These are phyloP conservation scores for Fomitopsis pulvina DNA, from an alignment of 768 basidiomycete genomes.

Conservation along the genomic window DNA sequence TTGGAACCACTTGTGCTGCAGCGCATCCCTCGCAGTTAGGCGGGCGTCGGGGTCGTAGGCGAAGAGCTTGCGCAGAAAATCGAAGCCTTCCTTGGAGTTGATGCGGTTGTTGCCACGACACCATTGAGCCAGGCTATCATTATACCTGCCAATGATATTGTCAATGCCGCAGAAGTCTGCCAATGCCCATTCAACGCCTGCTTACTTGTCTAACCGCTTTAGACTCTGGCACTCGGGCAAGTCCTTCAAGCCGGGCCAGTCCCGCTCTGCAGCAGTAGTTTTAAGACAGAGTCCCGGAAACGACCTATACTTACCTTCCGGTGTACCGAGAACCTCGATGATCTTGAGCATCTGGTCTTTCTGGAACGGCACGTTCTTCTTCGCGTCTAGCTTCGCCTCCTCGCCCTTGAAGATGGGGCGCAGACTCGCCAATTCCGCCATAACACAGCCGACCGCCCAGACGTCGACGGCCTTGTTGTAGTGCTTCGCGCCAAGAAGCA, in stretches of 20 bases:
- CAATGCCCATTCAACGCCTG: slow-evolving; percentile 11
- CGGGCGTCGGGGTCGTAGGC: slow-evolving; percentile 86
- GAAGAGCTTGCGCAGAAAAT: slow-evolving; percentile 83
- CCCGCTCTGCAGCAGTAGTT: slow-evolving; percentile 44
- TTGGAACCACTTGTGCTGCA: slow-evolving; percentile 86
- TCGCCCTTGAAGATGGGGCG: slow-evolving; percentile 99
- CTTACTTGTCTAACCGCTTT: slow-evolving; percentile 70
- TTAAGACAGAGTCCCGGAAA: background rate
- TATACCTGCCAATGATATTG: slow-evolving; percentile 34
- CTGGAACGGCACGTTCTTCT: slow-evolving; percentile 98
- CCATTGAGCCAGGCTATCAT: slow-evolving; percentile 67
- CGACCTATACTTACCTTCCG: slow-evolving; percentile 51
- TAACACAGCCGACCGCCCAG: slow-evolving; percentile 98
- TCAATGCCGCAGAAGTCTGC: background rate
- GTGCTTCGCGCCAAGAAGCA: slow-evolving; percentile 93
- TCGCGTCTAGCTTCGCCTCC: slow-evolving; percentile 94
- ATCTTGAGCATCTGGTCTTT: slow-evolving; percentile 92
- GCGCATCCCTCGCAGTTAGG: slow-evolving; percentile 74
- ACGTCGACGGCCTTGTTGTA: slow-evolving; percentile 96
- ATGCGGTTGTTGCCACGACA: slow-evolving; percentile 58
- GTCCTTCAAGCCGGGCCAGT: slow-evolving; percentile 80
- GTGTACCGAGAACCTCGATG: slow-evolving; percentile 90
- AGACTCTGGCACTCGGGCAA: slow-evolving; percentile 88
- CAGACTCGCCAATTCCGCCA: slow-evolving; percentile 90
- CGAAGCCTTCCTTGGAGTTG: slow-evolving; percentile 57